Base-by-base conservation (phyloP, 441 rosid genomes). In the Adansonia rubrostipa region DNA sequence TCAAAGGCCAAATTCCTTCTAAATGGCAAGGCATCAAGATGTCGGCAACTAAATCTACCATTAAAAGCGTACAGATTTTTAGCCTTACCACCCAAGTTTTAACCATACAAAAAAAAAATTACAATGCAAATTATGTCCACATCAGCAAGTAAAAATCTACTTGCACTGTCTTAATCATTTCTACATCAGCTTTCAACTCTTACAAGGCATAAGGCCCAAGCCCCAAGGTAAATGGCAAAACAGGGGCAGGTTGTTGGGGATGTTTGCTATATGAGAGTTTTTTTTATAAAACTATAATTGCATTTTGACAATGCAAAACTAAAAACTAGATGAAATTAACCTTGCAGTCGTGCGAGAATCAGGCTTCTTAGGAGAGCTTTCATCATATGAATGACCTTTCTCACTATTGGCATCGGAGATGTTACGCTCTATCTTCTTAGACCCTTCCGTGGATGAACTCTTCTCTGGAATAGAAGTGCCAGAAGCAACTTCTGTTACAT, bases 401-500 rank as follows among this genome's bases (percentile, higher is more conserved):
- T 84, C 88, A 62, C 78, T 80, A 60, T 81, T 75, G 17, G 85
- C 81, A 84, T 86, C 87, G 68, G 88, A 82, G 80, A 79, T 70
- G 64, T 53, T 75, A 44, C 67, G 71, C 75, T 89, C 91, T 69
- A 82, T 56, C 82, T 89, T 83, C 88, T 92, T 75, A 80, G 91
- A 84, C 82, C 74, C 82, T 85, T 88, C 86, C 76, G 73, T 15
- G 7, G 88, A 78, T 36, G 87, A 82, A 83, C 81, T 84, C 82
- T 91, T 87, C 47, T 83, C 85, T 1, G 82, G 86, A 79, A 64
- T 63, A 75, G 88, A 69, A 85, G 80, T 85, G 28, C 86, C 80
- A 70, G 87, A 92, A 15, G 83, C 74, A 15, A 51, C 80, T 83
- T 90, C 91, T 48, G 97, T 89, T 33, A 93, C 94, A 19, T 89